Evolutionary conservation across 208 protist genomes (phyloP), one percentile per base, ranked within the genome.

Genomic region (Borovskyia barvae): DNA sequence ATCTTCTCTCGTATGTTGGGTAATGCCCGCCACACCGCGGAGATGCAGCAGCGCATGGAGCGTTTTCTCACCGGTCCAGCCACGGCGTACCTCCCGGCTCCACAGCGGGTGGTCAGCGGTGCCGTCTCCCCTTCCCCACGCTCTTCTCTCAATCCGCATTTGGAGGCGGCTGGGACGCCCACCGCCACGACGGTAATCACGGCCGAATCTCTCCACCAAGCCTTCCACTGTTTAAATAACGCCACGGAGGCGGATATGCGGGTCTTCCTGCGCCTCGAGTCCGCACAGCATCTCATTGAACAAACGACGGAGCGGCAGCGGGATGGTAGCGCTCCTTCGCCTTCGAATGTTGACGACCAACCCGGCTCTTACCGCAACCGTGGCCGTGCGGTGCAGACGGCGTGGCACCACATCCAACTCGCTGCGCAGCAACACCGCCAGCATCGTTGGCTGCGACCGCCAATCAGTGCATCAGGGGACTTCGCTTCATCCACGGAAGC

Each of bases 181-280:
- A n/a, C n/a, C n/a, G n/a, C n/a, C n/a, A n/a, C n/a, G n/a, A n/a
- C n/a, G n/a, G n/a, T n/a, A 25, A 37, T 69, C 32, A 43, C 45
- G 12, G 2, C 62, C 2, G 54, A 43, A 32, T 26, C 3, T 5
- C 28, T 70, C 12, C 17, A 24, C 11, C 55, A 36, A 0, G 64
- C 64, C 5, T 52, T 71, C 39, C 55, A 30, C 20, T 59, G 54
- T 39, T 11, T 71, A 9, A 25, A 2, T 30, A 29, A 26, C 15
- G 64, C 64, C 6, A 59, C 29, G 11, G 39, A 37, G 20, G 41
- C 17, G 1, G 55, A 71, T 22, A 58, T 64, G 54, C 41, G 35
- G 25, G 46, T 40, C 0, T 63, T 64, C 42, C 19, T 61, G 47
- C 46, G 46, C 30, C 41, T 71, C 15, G 64, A 71, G 54, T 54